phyloP scores from a whole-genome alignment of 169 alveolate genomes.

The Plasmodium reichenowi region DNA sequence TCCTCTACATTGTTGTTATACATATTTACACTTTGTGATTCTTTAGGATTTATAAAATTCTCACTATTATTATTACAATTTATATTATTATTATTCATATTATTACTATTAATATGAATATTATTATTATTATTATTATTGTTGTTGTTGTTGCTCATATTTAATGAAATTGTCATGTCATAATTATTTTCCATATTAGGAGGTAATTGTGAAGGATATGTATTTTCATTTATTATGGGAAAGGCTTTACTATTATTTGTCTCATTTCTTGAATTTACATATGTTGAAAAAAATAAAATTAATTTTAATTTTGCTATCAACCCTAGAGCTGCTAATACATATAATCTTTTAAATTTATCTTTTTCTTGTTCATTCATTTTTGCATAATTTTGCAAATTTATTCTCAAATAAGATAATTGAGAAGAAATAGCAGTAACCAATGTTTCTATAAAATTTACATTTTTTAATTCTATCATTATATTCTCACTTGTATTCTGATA shows the following conservation, averaged over 20 bases:
- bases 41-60: too few relatives aligned
- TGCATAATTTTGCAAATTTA: conserved; percentile 74
- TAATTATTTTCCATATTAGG: conserved; percentile 25
- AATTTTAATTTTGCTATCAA: conserved; percentile 72
- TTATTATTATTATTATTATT: too few relatives aligned
- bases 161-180: not conserved
- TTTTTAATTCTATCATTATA: conserved; percentile 68
- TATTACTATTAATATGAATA: too few relatives aligned
- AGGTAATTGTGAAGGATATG: conserved; percentile 3
- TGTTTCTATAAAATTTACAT: conserved; percentile 31
- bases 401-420: conserved; percentile 78
- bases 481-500: conserved; percentile 81
- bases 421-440: conserved; percentile 72
- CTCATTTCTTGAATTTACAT: conserved; percentile 45
- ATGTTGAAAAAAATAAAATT: conserved; percentile 71
- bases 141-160: too few relatives aligned
- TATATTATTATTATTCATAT: too few relatives aligned
- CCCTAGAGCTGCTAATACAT: conserved; percentile 71
- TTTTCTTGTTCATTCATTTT: conserved; percentile 69
- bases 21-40: too few relatives aligned
- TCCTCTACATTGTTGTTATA: too few relatives aligned
- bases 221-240: conserved; percentile 35
- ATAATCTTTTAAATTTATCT: conserved; percentile 76
- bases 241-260: conserved; percentile 25
- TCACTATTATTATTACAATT: too few relatives aligned